A percentile compares a stretch with the other conserved stretches of the same genome.
Conservation (phyloP, 306 rosid species). For the Citrullus colocynthis region DNA sequence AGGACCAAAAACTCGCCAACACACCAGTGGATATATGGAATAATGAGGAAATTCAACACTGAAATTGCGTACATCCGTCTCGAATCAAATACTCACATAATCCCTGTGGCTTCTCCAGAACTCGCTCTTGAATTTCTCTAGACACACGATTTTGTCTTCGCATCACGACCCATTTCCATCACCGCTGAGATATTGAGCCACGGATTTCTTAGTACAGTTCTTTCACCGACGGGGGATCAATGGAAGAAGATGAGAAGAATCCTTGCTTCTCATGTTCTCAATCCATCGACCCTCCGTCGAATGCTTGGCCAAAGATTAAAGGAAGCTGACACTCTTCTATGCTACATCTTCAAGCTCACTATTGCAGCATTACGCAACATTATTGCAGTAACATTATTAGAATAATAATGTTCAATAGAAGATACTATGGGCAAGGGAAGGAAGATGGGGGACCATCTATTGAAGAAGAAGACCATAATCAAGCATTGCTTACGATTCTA, state of each 20-base stretch:
- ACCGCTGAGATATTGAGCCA: background rate
- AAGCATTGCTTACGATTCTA: background rate
- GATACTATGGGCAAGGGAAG: background rate
- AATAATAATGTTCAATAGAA: background rate
- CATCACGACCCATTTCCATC: background rate
- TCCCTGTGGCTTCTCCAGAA: background rate
- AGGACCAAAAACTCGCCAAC: background rate
- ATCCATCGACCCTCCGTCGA: background rate
- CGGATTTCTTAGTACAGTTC: background rate
- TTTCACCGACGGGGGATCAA: background rate
- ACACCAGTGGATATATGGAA: background rate
- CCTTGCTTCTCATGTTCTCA: background rate
- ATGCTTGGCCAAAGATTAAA: background rate
- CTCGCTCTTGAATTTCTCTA: background rate
- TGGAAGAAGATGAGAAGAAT: background rate
- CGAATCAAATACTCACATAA: background rate
- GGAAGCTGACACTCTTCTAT: background rate
- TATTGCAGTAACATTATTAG: background rate
- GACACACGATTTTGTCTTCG: background rate
- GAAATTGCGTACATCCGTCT: background rate
- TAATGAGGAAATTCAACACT: background rate
- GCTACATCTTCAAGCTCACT: background rate
- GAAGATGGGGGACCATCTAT: background rate
- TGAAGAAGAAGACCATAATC: background rate
- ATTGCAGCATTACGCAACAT: background rate